Evolutionary conservation across 495 filamentous ascomycete species (phyloP), one percentile per base, ranked within the genome.

Genomic region (Amorphotheca resinae): DNA sequence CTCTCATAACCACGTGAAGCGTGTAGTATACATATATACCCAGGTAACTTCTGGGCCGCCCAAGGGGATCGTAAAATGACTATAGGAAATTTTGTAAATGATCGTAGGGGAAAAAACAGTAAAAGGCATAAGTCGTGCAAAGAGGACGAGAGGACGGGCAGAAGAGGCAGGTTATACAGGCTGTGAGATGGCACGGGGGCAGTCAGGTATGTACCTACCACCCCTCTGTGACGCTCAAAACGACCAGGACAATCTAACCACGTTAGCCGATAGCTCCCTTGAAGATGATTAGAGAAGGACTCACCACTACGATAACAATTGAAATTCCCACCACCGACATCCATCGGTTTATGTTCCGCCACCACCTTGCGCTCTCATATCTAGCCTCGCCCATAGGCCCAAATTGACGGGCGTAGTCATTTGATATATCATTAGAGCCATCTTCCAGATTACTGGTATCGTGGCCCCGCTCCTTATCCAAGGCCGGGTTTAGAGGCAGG

Each of bases 301-400:
- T 67, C 56, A 89, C 73, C 44, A 94, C 70, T 20, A 80, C 76
- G 41, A 74, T 76, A 43, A 95, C 73, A 23, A 98, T 74, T 43
- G 82, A 63, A 11, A 91, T 56, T 12, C 91, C 91, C 36, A 93
- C 53, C 31, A 83, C 61, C 39, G 78, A 77, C 85, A 98, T 88
- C 54, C 79, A 72, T 32, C 87, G 79, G 60, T 98, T 98, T 34
- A 95, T 67, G 45, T 75, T 82, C 45, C 91, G 73, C 91, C 91
- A 96, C 87, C 89, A 95, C 28, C 74, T 70, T 9, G 86, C 86
- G 56, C 86, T 95, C 52, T 84, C 71, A 56, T 84, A 85, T 38
- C 73, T 70, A 30, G 67, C 67, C 37, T 78, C 74, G 49, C 85
- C 78, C 17, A 76, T 49, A 16, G 49, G 49, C 9, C 40, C 42